Evolutionary conservation across 2,329 filamentous ascomycete genomes (phyloP).

Genomic region (Fusarium sublunatum): DNA sequence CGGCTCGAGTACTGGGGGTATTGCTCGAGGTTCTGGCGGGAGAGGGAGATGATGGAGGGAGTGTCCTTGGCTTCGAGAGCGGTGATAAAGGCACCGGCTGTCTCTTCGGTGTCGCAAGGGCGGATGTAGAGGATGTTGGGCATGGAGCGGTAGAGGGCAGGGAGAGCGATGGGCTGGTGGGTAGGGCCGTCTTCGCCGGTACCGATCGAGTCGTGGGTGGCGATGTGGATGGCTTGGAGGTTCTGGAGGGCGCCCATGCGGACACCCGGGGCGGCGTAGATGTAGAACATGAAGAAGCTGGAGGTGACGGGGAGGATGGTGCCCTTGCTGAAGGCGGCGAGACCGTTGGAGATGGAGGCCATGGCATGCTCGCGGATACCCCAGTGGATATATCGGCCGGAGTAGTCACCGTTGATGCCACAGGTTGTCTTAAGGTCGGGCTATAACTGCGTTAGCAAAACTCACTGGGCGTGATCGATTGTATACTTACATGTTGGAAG

Average conservation of each 20-base stretch:
- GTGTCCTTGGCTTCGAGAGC: conserved; percentile 57
- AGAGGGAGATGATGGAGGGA: conserved; percentile 62
- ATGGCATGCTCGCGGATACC: conserved; percentile 72
- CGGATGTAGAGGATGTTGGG: conserved; percentile 71
- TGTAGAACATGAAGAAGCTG: conserved; percentile 73
- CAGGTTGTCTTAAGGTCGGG: conserved; percentile 54
- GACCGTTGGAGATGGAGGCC: conserved; percentile 66
- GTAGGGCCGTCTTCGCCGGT: conserved; percentile 71
- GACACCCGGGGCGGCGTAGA: conserved; percentile 66
- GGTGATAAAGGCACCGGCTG: conserved; percentile 63
- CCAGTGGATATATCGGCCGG: conserved; percentile 68
- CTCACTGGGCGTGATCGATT: neutral
- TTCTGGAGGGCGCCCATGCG: conserved; percentile 69
- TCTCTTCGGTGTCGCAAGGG: conserved; percentile 68
- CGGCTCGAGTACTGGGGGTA: conserved; percentile 53
- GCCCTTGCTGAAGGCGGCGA: conserved; percentile 66
- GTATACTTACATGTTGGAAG: conserved; percentile 56
- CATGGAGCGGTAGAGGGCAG: conserved; percentile 69
- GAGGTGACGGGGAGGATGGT: conserved; percentile 69
- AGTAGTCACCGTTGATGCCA: conserved; percentile 65
- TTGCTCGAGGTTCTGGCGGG: conserved; percentile 57
- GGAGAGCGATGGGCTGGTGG: conserved; percentile 70
- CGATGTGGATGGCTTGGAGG: conserved; percentile 68
- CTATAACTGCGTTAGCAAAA: conserved; percentile 32
- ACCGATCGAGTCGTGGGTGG: conserved; percentile 71